A percentile compares a stretch with the other conserved stretches of the same genome.
These are phyloP conservation scores for Scalesia atractyloides DNA, from an alignment of 129 eudicot genomes.

Conservation along the genomic window DNA sequence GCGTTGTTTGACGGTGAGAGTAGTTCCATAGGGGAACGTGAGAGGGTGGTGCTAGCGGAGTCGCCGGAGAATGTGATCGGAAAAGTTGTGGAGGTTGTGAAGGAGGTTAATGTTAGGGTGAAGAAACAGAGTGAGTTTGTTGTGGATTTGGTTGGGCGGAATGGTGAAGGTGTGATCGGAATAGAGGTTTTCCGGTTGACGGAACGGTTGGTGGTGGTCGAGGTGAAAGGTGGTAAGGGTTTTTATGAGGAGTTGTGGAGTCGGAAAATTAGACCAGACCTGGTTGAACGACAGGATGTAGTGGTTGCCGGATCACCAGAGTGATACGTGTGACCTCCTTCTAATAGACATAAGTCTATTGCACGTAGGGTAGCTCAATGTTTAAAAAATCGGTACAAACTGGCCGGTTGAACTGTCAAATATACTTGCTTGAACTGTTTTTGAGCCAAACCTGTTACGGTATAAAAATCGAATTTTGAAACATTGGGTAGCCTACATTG, in stretches of 20 bases:
- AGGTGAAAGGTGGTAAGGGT: slow-evolving; percentile 32
- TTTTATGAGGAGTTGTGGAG: not conserved
- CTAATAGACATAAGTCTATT: no score
- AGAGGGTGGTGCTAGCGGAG: not conserved
- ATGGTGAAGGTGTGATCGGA: slow-evolving; percentile 11
- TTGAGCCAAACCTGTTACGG: no score
- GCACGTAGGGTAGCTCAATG: no score
- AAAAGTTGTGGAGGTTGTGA: not conserved
- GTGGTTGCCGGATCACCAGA: not conserved
- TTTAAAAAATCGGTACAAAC: no score
- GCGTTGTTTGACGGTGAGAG: not conserved
- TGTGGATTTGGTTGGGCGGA: not conserved
- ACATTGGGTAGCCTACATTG: no score
- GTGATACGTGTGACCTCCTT: no score
- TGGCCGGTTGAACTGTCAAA: no score
- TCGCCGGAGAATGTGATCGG: slow-evolving; percentile 7
- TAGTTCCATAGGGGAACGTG: not conserved
- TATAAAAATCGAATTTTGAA: no score
- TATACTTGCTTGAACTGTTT: no score
- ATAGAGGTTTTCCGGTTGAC: slow-evolving; percentile 54
- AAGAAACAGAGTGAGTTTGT: not conserved
- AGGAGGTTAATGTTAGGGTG: not conserved
- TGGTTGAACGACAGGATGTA: not conserved
- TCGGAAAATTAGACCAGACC: not conserved
- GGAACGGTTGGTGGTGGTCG: slow-evolving; percentile 49